Percentiles rank a stretch among this genome's conserved stretches.
Conservation (phyloP, 129 eudicot species). For the Artemisia tridentata region DNA sequence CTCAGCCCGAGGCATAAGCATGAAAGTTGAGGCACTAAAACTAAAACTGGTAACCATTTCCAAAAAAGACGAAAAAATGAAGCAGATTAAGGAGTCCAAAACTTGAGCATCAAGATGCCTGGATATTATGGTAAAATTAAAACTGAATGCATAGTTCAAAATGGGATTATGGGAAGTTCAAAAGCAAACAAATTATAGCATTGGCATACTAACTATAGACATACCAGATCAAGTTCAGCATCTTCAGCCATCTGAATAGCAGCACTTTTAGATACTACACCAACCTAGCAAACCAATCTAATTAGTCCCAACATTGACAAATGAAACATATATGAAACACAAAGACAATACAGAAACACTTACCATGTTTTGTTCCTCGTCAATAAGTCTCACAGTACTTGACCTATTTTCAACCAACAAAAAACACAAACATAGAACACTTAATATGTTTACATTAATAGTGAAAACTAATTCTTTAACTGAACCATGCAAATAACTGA, state of each 20-base stretch:
- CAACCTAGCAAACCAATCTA: constrained; percentile 52
- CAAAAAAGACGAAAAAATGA: too few species aligned
- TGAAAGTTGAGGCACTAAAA: neutral
- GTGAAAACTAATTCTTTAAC: neutral
- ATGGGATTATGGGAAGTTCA: neutral
- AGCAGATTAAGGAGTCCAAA: neutral
- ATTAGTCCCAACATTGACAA: constrained; percentile 3
- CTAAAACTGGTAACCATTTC: neutral
- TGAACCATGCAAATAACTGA: constrained; percentile 10
- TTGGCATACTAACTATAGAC: constrained; percentile 11
- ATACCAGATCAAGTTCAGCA: constrained; percentile 88
- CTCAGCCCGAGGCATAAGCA: neutral
- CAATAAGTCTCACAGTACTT: constrained; percentile 78
- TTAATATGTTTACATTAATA: neutral
- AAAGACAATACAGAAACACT: constrained; percentile 28
- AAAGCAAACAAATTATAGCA: neutral
- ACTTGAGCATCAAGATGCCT: neutral
- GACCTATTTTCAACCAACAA: constrained; percentile 51
- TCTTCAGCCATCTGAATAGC: constrained; percentile 85
- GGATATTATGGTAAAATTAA: neutral
- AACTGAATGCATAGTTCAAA: neutral
- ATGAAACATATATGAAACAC: neutral
- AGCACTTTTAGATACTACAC: constrained; percentile 68
- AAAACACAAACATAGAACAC: constrained; percentile 9
- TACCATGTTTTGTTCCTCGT: constrained; percentile 81